Evolutionary conservation across 202 grass and related monocot species (phyloP).

Genomic region (Carex arenaria): DNA sequence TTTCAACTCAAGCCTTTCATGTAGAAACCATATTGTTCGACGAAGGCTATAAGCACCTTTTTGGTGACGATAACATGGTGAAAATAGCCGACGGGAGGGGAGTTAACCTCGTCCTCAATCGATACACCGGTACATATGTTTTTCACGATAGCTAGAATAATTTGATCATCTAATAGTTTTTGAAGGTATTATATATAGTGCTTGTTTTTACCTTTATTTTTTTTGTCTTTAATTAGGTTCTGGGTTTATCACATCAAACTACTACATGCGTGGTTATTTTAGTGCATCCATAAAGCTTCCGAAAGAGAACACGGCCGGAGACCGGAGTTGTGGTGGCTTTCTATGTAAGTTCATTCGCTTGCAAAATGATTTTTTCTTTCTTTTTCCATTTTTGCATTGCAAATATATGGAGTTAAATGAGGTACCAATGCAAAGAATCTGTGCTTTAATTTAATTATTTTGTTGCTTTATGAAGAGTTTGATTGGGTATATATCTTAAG

Average conservation of each 20-base stretch:
- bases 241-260: conserved; percentile 73
- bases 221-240: conserved; percentile 38
- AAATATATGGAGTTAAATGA: neutral
- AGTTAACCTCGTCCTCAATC: conserved; percentile 58
- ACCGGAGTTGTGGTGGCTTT: conserved; percentile 92
- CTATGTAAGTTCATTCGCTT: conserved; percentile 63
- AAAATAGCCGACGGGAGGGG: conserved; percentile 32
- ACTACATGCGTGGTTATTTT: conserved; percentile 80
- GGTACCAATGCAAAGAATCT: neutral
- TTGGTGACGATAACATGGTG: conserved; percentile 75
- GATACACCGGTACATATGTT: conserved; percentile 43
- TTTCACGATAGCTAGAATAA: neutral
- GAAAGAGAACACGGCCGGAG: conserved; percentile 53
- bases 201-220: neutral
- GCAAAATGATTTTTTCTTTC: neutral
- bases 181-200: neutral
- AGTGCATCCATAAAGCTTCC: conserved; percentile 85
- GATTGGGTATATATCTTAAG: neutral
- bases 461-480: neutral
- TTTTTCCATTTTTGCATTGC: neutral
- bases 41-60: conserved; percentile 49
- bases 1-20: conserved; percentile 23
- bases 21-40: conserved; percentile 44
- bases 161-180: neutral
- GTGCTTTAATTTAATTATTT: neutral